Evolutionary conservation across 2,329 filamentous ascomycete genomes (phyloP).

Genomic region (Coleophoma eucalyptorum): DNA sequence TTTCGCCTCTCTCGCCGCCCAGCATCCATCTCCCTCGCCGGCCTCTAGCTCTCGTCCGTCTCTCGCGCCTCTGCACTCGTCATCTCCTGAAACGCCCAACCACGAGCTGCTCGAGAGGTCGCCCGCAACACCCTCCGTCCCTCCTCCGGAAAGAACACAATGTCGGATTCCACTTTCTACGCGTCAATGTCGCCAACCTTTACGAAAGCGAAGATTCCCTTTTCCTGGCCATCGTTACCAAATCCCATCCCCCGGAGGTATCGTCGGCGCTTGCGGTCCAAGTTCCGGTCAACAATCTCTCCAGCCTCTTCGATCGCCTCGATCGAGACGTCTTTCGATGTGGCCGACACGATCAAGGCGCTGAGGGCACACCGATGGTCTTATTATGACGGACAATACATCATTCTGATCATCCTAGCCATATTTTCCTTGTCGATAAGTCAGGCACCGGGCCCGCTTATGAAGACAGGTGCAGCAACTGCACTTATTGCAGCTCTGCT

Average conservation of each 20-base stretch:
- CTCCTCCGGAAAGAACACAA: slow-evolving; percentile 1
- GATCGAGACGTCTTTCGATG: slow-evolving; percentile 79
- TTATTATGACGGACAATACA: slow-evolving; percentile 80
- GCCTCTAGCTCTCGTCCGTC: neutral
- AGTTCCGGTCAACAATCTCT: slow-evolving; percentile 61
- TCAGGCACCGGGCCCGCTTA: slow-evolving; percentile 69
- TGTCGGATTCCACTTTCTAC: slow-evolving; percentile 20
- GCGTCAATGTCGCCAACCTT: slow-evolving; percentile 20
- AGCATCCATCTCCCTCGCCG: slow-evolving; percentile 5
- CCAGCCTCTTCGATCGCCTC: slow-evolving; percentile 70
- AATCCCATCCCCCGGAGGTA: slow-evolving; percentile 59
- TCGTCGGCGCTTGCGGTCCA: slow-evolving; percentile 64
- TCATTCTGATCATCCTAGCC: slow-evolving; percentile 67
- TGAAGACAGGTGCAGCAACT: slow-evolving; percentile 71
- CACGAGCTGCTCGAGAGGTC: neutral
- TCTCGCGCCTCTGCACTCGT: neutral
- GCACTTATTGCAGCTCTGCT: slow-evolving; percentile 67
- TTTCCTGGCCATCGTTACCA: slow-evolving; percentile 42
- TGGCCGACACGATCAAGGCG: slow-evolving; percentile 70
- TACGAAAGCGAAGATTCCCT: slow-evolving; percentile 31
- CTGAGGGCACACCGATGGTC: slow-evolving; percentile 78
- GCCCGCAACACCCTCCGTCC: neutral
- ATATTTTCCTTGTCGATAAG: slow-evolving; percentile 84
- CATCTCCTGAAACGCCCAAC: slow-evolving; percentile 3
- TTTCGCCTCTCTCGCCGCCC: slow-evolving; percentile 5